A percentile compares a stretch with the other conserved stretches of the same genome.
These are phyloP conservation scores for Colletotrichum brevisporum DNA, from an alignment of 2,329 filamentous ascomycete species.

Conservation along the genomic window DNA sequence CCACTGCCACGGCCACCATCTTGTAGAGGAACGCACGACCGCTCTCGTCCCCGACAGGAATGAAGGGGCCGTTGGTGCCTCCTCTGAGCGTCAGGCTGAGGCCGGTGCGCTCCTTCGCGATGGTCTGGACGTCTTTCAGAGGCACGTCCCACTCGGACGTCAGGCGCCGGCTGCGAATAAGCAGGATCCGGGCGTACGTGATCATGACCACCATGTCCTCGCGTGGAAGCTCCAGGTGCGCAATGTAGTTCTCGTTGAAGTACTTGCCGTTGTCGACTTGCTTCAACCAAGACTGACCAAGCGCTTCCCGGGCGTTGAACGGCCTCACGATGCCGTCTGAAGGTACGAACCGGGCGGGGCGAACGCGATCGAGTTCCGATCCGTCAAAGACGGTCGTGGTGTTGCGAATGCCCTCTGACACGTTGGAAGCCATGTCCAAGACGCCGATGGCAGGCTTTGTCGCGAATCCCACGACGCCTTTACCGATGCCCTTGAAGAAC, in stretches of 20 bases:
- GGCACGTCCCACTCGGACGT: slow-evolving; percentile 96
- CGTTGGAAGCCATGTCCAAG: slow-evolving; percentile 95
- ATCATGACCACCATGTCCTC: slow-evolving; percentile 93
- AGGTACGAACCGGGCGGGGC: slow-evolving; percentile 92
- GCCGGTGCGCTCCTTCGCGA: slow-evolving; percentile 95
- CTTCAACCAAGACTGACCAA: slow-evolving; percentile 99
- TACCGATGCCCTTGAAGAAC: slow-evolving; percentile 98
- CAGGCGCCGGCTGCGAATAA: slow-evolving; percentile 88
- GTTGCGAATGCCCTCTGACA: slow-evolving; percentile 97
- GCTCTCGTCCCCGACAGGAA: slow-evolving; percentile 92
- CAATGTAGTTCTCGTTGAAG: slow-evolving; percentile 98
- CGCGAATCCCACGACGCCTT: slow-evolving; percentile 92
- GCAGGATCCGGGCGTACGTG: slow-evolving; percentile 88
- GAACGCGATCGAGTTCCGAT: slow-evolving; percentile 92
- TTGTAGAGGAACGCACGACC: slow-evolving; percentile 74
- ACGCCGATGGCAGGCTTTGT: slow-evolving; percentile 98
- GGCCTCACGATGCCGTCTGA: slow-evolving; percentile 94
- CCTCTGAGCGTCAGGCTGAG: slow-evolving; percentile 91
- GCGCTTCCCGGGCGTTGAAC: slow-evolving; percentile 93
- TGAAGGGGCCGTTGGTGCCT: slow-evolving; percentile 93
- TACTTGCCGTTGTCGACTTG: slow-evolving; percentile 97
- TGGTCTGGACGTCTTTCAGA: slow-evolving; percentile 95
- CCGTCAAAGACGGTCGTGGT: slow-evolving; percentile 98
- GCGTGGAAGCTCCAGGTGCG: slow-evolving; percentile 90
- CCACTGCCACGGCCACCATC: slow-evolving; percentile 76